phyloP scores from a whole-genome alignment of 2,329 filamentous ascomycete species.

The Lomentospora prolificans region DNA sequence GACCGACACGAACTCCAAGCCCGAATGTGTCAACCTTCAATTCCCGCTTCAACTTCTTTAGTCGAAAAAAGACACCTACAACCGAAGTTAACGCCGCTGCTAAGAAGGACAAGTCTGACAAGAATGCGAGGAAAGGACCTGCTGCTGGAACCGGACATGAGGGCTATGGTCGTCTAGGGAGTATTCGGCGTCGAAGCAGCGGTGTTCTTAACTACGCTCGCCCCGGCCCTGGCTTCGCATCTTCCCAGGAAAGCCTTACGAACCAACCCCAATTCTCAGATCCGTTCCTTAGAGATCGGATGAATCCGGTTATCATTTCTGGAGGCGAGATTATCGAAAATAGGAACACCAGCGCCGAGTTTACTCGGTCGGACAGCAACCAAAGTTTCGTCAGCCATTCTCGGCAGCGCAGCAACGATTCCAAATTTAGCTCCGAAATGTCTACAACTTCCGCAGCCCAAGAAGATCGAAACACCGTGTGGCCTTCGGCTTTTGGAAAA shows the following conservation, averaged over 20 bases:
- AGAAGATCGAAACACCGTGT: constrained; percentile 35
- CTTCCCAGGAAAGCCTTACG: constrained; percentile 41
- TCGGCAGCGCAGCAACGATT: constrained; percentile 32
- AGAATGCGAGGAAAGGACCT: constrained; percentile 61
- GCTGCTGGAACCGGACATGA: constrained; percentile 91
- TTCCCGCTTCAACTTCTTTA: constrained; percentile 68
- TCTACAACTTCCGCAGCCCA: constrained; percentile 26
- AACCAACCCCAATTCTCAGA: constrained; percentile 29
- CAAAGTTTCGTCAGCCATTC: constrained; percentile 28
- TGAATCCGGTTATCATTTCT: constrained; percentile 57
- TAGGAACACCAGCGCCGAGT: constrained; percentile 40
- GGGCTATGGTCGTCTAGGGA: constrained; percentile 61
- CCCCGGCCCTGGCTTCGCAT: constrained; percentile 31
- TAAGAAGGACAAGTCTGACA: constrained; percentile 53
- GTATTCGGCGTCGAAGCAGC: constrained; percentile 52
- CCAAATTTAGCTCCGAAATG: constrained; percentile 26
- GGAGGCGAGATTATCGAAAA: constrained; percentile 55
- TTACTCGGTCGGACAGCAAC: constrained; percentile 39
- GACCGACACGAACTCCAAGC: constrained; percentile 36
- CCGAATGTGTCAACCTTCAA: constrained; percentile 45
- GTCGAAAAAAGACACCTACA: constrained; percentile 56
- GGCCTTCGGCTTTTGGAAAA: constrained; percentile 44
- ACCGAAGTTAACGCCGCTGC: constrained; percentile 31
- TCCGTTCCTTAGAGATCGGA: constrained; percentile 49
- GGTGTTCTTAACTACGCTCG: constrained; percentile 39